Evolutionary conservation across 306 rosid species (phyloP).

Genomic region (Myrica gale): DNA sequence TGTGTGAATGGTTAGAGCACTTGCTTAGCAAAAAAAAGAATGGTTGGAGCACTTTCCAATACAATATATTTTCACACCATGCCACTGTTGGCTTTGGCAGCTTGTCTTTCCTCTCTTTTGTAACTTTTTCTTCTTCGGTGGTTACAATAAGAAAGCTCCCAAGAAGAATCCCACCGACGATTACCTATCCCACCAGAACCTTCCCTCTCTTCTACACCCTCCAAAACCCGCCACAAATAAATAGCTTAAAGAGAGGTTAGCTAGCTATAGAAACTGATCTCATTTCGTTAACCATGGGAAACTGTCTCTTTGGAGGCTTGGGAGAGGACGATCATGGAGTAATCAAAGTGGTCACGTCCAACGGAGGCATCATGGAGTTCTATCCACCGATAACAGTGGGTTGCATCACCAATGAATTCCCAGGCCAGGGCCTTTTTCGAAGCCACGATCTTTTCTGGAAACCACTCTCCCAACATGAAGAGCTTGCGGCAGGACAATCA

Average conservation of each 20-base stretch:
- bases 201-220: constrained; percentile 9
- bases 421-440: constrained; percentile 63
- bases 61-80: background rate
- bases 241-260: background rate
- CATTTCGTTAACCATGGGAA: constrained; percentile 56
- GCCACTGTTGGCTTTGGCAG: constrained; percentile 2
- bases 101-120: constrained; percentile 11
- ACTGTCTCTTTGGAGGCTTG: constrained; percentile 55
- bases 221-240: background rate
- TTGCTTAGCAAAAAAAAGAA: no score
- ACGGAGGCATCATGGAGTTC: constrained; percentile 89
- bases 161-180: constrained; percentile 52
- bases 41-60: background rate
- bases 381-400: background rate
- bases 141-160: constrained; percentile 22
- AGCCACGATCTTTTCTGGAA: constrained; percentile 80
- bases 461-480: constrained; percentile 52
- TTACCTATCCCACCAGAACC: background rate
- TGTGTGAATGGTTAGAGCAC: background rate
- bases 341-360: constrained; percentile 61
- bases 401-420: constrained; percentile 67
- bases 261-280: background rate
- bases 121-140: constrained; percentile 1
- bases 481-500: constrained; percentile 55
- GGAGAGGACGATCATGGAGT: constrained; percentile 36